Evolutionary conservation across 345 rosid genomes (phyloP), one percentile per base, ranked within the genome.

Genomic region (Stellera chamaejasme): DNA sequence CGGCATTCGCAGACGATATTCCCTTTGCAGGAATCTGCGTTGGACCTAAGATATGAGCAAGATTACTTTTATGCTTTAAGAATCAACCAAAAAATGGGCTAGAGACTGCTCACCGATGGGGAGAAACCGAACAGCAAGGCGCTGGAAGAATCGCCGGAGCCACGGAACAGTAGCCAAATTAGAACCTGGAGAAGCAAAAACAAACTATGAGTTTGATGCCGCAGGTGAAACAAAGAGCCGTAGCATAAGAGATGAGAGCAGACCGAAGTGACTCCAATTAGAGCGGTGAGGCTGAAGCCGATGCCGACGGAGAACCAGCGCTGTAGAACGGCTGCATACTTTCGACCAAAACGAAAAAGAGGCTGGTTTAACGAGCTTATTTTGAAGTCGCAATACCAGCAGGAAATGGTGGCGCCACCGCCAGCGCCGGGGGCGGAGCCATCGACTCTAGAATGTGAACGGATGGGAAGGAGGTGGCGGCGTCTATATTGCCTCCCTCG

Each of bases 251-350:
- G 50, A 70, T 11, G 68, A 61, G 11, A 68, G 63, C 6, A 66
- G 49, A 82, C 74, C 64, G 66, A 7, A 9, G 85, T 59, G 25
- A 74, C 87, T 41, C 68, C 79, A 44, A 89, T 41, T 11, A 87
- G 77, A 36, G 83, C 65, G 5, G 86, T 66, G 15, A 87, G 62
- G 64, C 78, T 63, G 65, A 89, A 88, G 16, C 91, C 94, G 46
- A 83, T 75, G 13, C 99, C 99, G 13, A 89, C 60, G 10, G 99
- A 81, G 60, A 93, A 93, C 99, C 97, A 93, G 16, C 75, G 19
- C 54, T 50, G 66, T 16, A 87, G 45, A 47, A 43, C 56, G 45
- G 67, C 27, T 75, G 90, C 75, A 48, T 81, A 74, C 54, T 72
- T 68, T n/a, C 79, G 67, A 58, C 97, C 97, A 42, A 89, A 53